Evolutionary conservation across 768 basidiomycete genomes (phyloP).

Genomic region (Pleurotus eryngii): DNA sequence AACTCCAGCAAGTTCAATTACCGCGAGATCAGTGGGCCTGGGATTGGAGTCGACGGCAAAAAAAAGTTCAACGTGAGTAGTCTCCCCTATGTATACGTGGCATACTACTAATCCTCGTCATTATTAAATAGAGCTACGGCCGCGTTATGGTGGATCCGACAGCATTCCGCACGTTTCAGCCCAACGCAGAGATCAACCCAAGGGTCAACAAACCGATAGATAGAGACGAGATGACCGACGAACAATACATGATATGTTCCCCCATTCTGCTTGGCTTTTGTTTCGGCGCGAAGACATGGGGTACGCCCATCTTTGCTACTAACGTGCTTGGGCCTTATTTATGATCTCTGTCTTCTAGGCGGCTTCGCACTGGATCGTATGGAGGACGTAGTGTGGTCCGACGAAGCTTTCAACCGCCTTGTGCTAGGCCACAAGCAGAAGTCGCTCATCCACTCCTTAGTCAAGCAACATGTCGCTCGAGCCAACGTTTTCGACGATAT

Average conservation of each 20-base stretch:
- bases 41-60: no score
- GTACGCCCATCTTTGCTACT: no score
- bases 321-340: no score
- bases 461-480: no score
- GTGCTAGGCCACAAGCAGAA: slow-evolving; percentile 31
- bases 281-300: slow-evolving; percentile 23
- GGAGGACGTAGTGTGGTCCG: slow-evolving; percentile 25
- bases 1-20: no score
- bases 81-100: no score
- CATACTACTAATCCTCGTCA: no score
- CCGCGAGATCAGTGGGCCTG: no score
- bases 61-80: no score
- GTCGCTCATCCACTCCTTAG: slow-evolving; percentile 6
- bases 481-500: no score
- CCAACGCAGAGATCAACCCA: slow-evolving; percentile 15
- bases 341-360: slow-evolving; percentile 12
- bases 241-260: slow-evolving; percentile 22
- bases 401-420: slow-evolving; percentile 29
- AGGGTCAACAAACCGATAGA: slow-evolving; percentile 13
- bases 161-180: slow-evolving; percentile 20
- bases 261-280: slow-evolving; percentile 22
- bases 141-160: slow-evolving; percentile 2
- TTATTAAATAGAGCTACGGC: no score
- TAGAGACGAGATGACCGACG: slow-evolving; percentile 16
- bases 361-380: slow-evolving; percentile 27